Conservation (phyloP, 2,329 filamentous ascomycete genomes). For the Aspergillus transmontanensis region DNA sequence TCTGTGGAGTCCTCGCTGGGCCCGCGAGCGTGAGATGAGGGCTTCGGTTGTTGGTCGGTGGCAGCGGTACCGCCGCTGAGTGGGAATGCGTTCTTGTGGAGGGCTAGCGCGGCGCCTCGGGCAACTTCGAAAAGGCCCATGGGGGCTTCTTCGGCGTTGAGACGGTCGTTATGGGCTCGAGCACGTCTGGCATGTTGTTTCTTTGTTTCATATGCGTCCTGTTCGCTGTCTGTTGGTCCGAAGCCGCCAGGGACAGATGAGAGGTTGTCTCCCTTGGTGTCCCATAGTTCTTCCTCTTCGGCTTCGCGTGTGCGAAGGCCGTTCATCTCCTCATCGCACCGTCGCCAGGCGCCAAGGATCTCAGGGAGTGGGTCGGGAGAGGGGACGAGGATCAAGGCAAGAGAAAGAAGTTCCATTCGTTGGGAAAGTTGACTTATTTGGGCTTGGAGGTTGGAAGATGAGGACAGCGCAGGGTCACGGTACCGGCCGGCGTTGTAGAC, state of each 20-base stretch:
- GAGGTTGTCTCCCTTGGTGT: constrained; percentile 54
- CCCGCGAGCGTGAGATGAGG: constrained; percentile 9
- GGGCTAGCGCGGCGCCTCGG: constrained; percentile 50
- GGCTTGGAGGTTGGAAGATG: constrained; percentile 37
- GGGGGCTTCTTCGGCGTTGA: constrained; percentile 48
- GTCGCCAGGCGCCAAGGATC: constrained; percentile 64
- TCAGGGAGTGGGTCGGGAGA: constrained; percentile 58
- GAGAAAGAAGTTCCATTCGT: constrained; percentile 65
- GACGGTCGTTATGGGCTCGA: constrained; percentile 29
- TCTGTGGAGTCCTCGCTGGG: constrained; percentile 20
- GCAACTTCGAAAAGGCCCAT: constrained; percentile 57
- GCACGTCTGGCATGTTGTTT: constrained; percentile 41
- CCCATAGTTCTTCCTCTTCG: constrained; percentile 60
- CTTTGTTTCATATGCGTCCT: constrained; percentile 48
- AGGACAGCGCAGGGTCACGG: constrained; percentile 38
- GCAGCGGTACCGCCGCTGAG: constrained; percentile 29
- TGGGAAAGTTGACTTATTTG: constrained; percentile 61
- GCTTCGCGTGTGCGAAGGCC: constrained; percentile 56
- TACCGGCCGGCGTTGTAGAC: constrained; percentile 64
- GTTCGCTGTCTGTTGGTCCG: constrained; percentile 46
- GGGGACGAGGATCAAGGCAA: constrained; percentile 63
- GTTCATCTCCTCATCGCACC: constrained; percentile 63
- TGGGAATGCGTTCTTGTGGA: constrained; percentile 53
- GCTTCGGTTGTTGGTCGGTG: constrained; percentile 1
- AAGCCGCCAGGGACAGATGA: constrained; percentile 48